These are phyloP conservation scores for Salix dunnii DNA, from an alignment of 345 rosid species.

Conservation along the genomic window DNA sequence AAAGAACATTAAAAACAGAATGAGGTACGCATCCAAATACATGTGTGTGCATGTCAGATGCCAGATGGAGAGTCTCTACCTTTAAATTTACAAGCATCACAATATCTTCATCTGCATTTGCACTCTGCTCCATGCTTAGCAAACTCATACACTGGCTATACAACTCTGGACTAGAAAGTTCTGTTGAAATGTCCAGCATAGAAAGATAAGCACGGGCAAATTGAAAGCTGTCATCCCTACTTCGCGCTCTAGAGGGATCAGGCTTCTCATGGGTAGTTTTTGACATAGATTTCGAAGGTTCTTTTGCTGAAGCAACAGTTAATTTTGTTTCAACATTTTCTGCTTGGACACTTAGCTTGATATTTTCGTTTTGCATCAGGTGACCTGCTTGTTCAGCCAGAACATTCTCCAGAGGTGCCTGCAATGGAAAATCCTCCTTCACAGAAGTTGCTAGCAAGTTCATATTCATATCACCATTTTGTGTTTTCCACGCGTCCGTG, in stretches of 20 bases:
- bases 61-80: constrained; percentile 33
- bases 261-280: constrained; percentile 28
- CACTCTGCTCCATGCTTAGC: constrained; percentile 34
- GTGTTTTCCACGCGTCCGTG: constrained; percentile 76
- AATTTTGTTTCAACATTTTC: constrained; percentile 49
- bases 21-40: neutral
- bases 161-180: constrained; percentile 69
- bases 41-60: neutral
- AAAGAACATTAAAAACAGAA: constrained; percentile 8
- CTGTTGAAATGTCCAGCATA: constrained; percentile 74
- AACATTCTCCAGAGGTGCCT: constrained; percentile 47
- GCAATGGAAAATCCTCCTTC: constrained; percentile 57
- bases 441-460: constrained; percentile 51
- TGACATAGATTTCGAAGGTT: constrained; percentile 31
- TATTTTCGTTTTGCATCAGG: constrained; percentile 37
- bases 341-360: constrained; percentile 27
- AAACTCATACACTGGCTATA: constrained; percentile 43
- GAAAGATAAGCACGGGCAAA: constrained; percentile 59
- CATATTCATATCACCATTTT: constrained; percentile 57
- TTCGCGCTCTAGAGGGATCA: constrained; percentile 37
- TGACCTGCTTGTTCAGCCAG: constrained; percentile 42
- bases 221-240: constrained; percentile 22
- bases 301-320: constrained; percentile 43
- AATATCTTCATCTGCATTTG: constrained; percentile 38
- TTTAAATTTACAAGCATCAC: constrained; percentile 54